Percentiles rank a stretch among this genome's conserved stretches.
Evolutionary conservation across 352 stramenopile species (phyloP).

Genomic region (Pythium aquatile): DNA sequence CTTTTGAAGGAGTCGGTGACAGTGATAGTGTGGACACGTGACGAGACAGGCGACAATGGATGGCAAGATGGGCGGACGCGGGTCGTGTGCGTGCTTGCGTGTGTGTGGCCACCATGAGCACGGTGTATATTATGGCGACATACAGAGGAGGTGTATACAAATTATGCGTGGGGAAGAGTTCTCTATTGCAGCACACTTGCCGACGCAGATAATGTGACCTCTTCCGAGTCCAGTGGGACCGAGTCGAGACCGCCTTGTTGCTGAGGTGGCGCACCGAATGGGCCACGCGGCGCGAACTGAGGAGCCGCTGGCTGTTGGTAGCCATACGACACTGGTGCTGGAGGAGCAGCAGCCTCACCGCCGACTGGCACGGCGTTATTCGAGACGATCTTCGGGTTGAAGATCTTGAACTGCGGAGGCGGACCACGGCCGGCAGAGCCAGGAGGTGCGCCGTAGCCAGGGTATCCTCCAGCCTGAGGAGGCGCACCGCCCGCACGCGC

Average conservation of each 20-base stretch:
- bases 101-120: background rate
- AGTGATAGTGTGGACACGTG: background rate
- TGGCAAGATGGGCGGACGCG: background rate
- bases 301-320: constrained; percentile 4
- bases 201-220: constrained; percentile 73
- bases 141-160: constrained; percentile 1
- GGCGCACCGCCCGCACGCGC: constrained; percentile 27
- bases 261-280: constrained; percentile 29
- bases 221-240: constrained; percentile 43
- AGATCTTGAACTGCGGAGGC: constrained; percentile 86
- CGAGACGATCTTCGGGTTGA: constrained; percentile 71
- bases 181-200: constrained; percentile 72
- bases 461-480: constrained; percentile 33
- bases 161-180: background rate
- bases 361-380: constrained; percentile 29
- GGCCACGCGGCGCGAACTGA: constrained; percentile 17
- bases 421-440: constrained; percentile 21
- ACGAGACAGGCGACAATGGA: background rate
- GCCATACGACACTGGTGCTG: background rate
- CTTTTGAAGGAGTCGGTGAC: background rate
- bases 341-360: constrained; percentile 17
- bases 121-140: background rate
- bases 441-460: constrained; percentile 33
- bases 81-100: background rate
- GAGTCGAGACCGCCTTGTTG: constrained; percentile 20